These are phyloP conservation scores for Linnemannia hyalina DNA, from an alignment of 192 early-diverging fungal species.

Conservation along the genomic window DNA sequence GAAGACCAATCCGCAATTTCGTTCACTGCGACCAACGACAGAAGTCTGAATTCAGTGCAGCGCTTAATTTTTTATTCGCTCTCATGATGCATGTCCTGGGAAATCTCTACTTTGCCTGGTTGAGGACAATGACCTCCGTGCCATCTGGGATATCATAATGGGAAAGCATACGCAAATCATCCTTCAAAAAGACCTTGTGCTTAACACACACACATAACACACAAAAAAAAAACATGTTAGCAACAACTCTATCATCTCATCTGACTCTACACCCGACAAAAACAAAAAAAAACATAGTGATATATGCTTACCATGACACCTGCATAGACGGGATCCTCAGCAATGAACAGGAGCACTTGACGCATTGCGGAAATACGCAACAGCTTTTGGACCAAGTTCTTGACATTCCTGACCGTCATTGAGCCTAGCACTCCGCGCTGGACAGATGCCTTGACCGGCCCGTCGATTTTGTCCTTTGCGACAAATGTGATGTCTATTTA, in stretches of 20 bases:
- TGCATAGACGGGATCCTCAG: conserved; percentile 33
- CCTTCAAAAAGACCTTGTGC: conserved; percentile 49
- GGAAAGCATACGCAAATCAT: conserved; percentile 64
- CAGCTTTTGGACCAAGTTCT: conserved; percentile 65
- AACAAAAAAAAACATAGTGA: not conserved
- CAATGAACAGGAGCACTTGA: conserved; percentile 56
- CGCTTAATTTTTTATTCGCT: not conserved
- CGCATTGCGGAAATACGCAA: conserved; percentile 56
- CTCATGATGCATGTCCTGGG: not conserved
- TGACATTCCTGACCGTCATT: conserved; percentile 64
- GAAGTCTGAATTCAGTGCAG: not conserved
- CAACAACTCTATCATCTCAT: no score
- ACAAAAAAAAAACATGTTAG: not conserved
- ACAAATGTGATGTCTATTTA: conserved; percentile 42
- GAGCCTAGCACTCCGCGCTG: conserved; percentile 57
- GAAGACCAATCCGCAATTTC: no score
- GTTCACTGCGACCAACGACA: no score
- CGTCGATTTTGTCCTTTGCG: conserved; percentile 16
- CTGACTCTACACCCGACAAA: not conserved
- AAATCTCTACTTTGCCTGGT: conserved; percentile 23
- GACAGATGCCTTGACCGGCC: conserved; percentile 24
- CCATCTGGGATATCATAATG: conserved; percentile 62
- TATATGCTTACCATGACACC: conserved; percentile 26
- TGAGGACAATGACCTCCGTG: conserved; percentile 59
- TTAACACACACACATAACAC: not conserved